Evolutionary conservation across 2,329 filamentous ascomycete genomes (phyloP).

Genomic region (Cytospora mali): DNA sequence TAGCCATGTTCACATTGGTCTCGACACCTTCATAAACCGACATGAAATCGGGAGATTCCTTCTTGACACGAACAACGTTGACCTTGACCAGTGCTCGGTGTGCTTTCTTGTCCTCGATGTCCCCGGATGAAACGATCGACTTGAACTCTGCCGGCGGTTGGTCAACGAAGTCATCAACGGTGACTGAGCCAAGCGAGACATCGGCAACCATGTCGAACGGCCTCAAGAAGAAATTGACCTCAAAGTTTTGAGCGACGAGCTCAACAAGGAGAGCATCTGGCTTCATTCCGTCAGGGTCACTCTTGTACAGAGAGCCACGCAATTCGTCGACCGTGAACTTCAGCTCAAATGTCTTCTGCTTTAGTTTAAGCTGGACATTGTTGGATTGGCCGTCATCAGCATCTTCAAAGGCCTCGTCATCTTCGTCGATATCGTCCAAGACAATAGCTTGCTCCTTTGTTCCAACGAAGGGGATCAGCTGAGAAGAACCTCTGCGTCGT

Average conservation of each 20-base stretch:
- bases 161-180: constrained; percentile 93
- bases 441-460: constrained; percentile 73
- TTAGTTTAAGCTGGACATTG: constrained; percentile 65
- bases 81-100: constrained; percentile 83
- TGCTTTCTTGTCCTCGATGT: constrained; percentile 70
- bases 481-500: constrained; percentile 57
- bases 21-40: constrained; percentile 90
- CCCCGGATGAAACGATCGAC: constrained; percentile 89
- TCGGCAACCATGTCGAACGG: constrained; percentile 93
- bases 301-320: constrained; percentile 87
- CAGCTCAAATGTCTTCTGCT: constrained; percentile 93
- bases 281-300: constrained; percentile 75
- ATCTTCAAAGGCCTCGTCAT: constrained; percentile 69
- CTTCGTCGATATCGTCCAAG: constrained; percentile 72
- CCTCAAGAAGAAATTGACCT: constrained; percentile 83
- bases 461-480: constrained; percentile 65
- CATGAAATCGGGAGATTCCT: constrained; percentile 89
- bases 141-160: constrained; percentile 89
- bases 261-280: constrained; percentile 86
- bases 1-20: constrained; percentile 84
- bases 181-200: constrained; percentile 82
- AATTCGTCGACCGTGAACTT: constrained; percentile 95
- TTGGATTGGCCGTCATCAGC: constrained; percentile 59
- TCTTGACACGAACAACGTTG: constrained; percentile 88
- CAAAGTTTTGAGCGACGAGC: constrained; percentile 85